phyloP scores from a whole-genome alignment of 2,329 filamentous ascomycete genomes.

The Penicillium sp. region DNA sequence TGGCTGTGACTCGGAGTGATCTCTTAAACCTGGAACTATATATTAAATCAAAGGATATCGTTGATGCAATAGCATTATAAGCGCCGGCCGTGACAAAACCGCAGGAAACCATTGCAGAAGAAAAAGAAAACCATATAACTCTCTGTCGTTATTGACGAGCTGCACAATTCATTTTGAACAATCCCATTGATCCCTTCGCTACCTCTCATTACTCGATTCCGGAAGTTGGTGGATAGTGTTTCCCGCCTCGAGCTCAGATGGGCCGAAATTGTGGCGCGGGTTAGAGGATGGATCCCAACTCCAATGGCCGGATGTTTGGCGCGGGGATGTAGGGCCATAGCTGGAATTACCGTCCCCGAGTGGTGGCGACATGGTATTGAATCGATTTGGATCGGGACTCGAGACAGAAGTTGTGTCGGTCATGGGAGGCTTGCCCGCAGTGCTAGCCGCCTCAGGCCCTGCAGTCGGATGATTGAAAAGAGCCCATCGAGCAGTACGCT shows the following conservation, averaged over 20 bases:
- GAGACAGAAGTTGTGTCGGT: constrained; percentile 10
- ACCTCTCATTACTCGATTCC: not conserved
- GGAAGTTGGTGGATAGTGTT: constrained; percentile 10
- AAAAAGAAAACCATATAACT: not conserved
- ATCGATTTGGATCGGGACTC: constrained; percentile 12
- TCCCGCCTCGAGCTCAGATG: constrained; percentile 24
- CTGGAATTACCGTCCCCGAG: not conserved
- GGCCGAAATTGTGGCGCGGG: not conserved
- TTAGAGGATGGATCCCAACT: constrained; percentile 21
- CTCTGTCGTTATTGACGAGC: not conserved
- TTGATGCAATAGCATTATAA: not conserved
- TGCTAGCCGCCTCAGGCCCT: constrained; percentile 19
- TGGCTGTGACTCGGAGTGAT: too few relatives aligned
- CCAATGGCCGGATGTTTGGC: constrained; percentile 13
- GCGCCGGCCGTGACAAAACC: not conserved
- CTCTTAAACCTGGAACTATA: too few relatives aligned
- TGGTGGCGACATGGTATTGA: constrained; percentile 10
- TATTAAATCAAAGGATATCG: not conserved
- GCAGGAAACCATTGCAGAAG: not conserved
- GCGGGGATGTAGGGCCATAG: constrained; percentile 5
- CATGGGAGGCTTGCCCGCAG: constrained; percentile 1
- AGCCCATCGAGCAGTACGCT: constrained; percentile 40
- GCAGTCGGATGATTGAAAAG: constrained; percentile 22
- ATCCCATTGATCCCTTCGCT: not conserved
- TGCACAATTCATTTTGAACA: not conserved